phyloP scores from a whole-genome alignment of 495 filamentous ascomycete genomes.

The Cudoniella acicularis region DNA sequence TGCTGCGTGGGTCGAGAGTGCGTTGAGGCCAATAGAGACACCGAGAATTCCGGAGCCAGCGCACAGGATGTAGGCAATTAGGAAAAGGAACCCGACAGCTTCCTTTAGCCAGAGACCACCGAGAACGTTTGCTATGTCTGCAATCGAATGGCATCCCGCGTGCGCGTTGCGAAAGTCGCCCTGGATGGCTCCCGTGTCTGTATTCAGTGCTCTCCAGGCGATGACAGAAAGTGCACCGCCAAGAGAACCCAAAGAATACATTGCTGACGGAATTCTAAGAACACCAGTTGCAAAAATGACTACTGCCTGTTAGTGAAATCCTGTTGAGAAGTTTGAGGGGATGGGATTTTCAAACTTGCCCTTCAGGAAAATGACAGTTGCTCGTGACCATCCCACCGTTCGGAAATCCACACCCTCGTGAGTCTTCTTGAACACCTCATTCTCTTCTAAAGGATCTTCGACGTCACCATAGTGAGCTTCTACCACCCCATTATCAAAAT shows the following conservation, averaged over 20 bases:
- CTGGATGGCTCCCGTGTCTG: slow-evolving; percentile 32
- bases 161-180: slow-evolving; percentile 35
- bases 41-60: slow-evolving; percentile 46
- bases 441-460: slow-evolving; percentile 29
- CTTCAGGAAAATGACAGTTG: slow-evolving; percentile 56
- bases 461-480: slow-evolving; percentile 14
- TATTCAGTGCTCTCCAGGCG: slow-evolving; percentile 40
- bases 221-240: slow-evolving; percentile 38
- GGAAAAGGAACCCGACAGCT: slow-evolving; percentile 41
- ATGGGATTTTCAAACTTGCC: too few species aligned
- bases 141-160: slow-evolving; percentile 35
- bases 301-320: too few species aligned
- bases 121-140: slow-evolving; percentile 36
- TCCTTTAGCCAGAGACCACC: slow-evolving; percentile 30
- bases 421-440: slow-evolving; percentile 50
- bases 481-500: slow-evolving; percentile 9
- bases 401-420: slow-evolving; percentile 51
- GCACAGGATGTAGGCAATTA: slow-evolving; percentile 44
- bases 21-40: slow-evolving; percentile 47
- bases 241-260: slow-evolving; percentile 39
- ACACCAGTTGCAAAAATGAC: slow-evolving; percentile 47
- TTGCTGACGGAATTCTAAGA: slow-evolving; percentile 31
- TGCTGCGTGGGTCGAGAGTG: slow-evolving; percentile 41
- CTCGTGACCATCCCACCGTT: slow-evolving; percentile 54
- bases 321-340: too few species aligned